Evolutionary conservation across 2,329 filamentous ascomycete genomes (phyloP).

Genomic region (Penicillium italicum): DNA sequence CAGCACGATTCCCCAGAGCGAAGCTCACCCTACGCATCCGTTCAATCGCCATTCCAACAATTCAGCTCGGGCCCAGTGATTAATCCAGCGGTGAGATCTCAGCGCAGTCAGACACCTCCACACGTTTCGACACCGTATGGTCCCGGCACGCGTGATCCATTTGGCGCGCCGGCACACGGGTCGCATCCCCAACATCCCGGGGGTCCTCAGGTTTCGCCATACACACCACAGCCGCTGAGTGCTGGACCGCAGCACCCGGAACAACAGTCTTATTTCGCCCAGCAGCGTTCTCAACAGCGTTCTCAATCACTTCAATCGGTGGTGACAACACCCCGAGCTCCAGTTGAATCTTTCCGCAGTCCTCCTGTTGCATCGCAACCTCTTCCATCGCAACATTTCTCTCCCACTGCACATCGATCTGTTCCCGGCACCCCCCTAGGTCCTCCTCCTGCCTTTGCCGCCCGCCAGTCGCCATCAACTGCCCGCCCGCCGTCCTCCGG

Average conservation of each 20-base stretch:
- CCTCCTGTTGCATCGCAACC: conserved; percentile 33
- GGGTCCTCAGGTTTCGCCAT: conserved; percentile 37
- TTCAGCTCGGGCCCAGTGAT: conserved; percentile 31
- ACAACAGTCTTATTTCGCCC: conserved; percentile 38
- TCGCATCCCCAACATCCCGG: conserved; percentile 27
- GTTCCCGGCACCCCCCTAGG: conserved; percentile 50
- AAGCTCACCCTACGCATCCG: conserved; percentile 38
- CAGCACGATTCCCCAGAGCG: conserved; percentile 45
- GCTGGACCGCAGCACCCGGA: conserved; percentile 30
- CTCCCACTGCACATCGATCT: conserved; percentile 39
- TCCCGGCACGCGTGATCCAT: conserved; percentile 35
- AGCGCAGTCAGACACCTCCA: conserved; percentile 35
- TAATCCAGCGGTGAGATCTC: conserved; percentile 29
- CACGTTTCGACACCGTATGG: conserved; percentile 31
- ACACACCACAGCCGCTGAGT: conserved; percentile 37
- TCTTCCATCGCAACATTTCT: conserved; percentile 34
- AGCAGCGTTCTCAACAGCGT: conserved; percentile 36
- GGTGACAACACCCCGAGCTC: conserved; percentile 33
- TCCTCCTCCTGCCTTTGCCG: conserved; percentile 38
- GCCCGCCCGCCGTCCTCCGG: conserved; percentile 39
- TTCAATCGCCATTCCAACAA: conserved; percentile 43
- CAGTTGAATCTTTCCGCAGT: conserved; percentile 35
- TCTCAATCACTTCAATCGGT: conserved; percentile 42
- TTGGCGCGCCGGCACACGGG: conserved; percentile 30
- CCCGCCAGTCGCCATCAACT: conserved; percentile 37